phyloP scores from a whole-genome alignment of 1,284 basidiomycete genomes.

The Puccinia brachypodii region DNA sequence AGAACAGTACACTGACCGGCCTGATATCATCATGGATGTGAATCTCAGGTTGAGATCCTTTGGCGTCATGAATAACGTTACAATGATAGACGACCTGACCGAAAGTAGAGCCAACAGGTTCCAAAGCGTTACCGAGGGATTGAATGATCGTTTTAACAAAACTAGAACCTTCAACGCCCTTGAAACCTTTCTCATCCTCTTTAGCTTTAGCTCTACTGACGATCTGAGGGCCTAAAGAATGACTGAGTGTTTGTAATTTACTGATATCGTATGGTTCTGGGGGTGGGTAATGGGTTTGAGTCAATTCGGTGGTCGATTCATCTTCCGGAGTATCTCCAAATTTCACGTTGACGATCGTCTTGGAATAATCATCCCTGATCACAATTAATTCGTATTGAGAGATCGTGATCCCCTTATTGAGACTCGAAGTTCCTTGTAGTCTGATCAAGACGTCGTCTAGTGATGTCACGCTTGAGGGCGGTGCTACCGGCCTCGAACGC shows the following conservation, averaged over 20 bases:
- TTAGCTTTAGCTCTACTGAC: slow-evolving; percentile 38
- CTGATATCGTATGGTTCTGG: slow-evolving; percentile 23
- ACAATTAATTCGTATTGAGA: slow-evolving; percentile 41
- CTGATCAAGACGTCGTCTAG: slow-evolving; percentile 30
- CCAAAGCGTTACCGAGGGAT: slow-evolving; percentile 27
- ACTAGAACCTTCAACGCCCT: slow-evolving; percentile 8
- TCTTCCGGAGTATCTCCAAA: slow-evolving; percentile 37
- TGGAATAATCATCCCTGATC: slow-evolving; percentile 45
- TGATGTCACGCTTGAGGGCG: slow-evolving; percentile 20
- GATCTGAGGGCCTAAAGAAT: slow-evolving; percentile 35
- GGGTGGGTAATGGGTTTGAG: slow-evolving; percentile 34
- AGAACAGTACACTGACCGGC: slow-evolving; percentile 23
- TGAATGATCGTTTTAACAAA: slow-evolving; percentile 37
- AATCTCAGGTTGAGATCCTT: slow-evolving; percentile 39
- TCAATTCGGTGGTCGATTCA: slow-evolving; percentile 40
- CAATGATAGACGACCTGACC: slow-evolving; percentile 44
- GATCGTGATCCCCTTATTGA: slow-evolving; percentile 13
- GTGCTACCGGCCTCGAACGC: slow-evolving; percentile 23
- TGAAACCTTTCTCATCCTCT: slow-evolving; percentile 44
- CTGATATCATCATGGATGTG: slow-evolving; percentile 40
- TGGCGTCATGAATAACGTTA: slow-evolving; percentile 31
- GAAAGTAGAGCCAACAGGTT: slow-evolving; percentile 39
- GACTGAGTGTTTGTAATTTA: slow-evolving; percentile 23
- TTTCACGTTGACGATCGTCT: slow-evolving; percentile 37
- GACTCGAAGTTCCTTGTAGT: slow-evolving; percentile 39